Evolutionary conservation across 345 rosid species (phyloP), one percentile per base, ranked within the genome.

Genomic region (Aquilaria malaccensis): DNA sequence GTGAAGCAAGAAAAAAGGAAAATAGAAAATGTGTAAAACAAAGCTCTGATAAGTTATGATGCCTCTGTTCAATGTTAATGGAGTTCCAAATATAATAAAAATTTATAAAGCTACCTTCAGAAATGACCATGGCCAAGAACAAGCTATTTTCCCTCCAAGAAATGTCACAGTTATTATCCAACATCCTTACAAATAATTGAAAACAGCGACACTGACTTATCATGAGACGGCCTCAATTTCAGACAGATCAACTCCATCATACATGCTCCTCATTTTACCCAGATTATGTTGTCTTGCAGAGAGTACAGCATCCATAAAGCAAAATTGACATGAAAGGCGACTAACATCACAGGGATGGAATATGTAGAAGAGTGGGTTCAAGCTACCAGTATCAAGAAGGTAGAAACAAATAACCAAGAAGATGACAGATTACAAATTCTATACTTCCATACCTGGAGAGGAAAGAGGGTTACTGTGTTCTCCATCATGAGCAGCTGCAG

Each of bases 381-480:
- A 15, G 15, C 15, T 15, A 15, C 15, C 15, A 15, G 15, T 15
- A 15, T 15, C 9, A 48, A 10, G 50, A 2, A 48, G 50, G 13
- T 48, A 2, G 10, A 50, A 51, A 45, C 45, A n/a, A n/a, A 46
- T 6, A 22, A 46, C 31, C 4, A 69, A 47, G 15, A 72, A 5
- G 9, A 70, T 50, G 33, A 45, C 48, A 41, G 62, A 22, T 0
- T 5, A 52, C 29, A 15, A 45, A 56, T n/a, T 31, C 51, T 30
- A 65, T 22, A 0, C 4, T 32, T 62, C 30, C 67, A 57, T 79
- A 76, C 91, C 83, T 61, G 81, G 83, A 56, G 61, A 50, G 9
- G 47, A 31, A 14, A 48, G 56, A 37, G 32, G 60, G 33, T 62
- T 48, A 59, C 55, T 22, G n/a, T 59, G 49, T 55, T 66, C 60